Base-by-base conservation (phyloP, 805 yeast genomes). In the Ogataea salicorniae region DNA sequence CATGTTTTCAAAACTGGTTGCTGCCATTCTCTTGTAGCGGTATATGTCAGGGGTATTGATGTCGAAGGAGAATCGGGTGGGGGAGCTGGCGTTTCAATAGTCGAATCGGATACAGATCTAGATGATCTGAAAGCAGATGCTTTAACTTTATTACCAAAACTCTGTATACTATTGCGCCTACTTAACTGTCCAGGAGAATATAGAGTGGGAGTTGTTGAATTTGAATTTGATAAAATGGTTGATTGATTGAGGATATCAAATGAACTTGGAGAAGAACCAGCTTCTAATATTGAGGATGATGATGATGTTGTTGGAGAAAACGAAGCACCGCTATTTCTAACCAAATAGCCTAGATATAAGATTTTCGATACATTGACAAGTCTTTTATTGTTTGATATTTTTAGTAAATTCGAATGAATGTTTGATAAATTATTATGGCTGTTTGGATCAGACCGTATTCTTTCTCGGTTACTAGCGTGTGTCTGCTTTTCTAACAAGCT, bases 151-250 rank as follows among this genome's bases (percentile, higher is more conserved):
- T 33, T 39, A 14, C 41, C 26, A 23, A 39, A 39, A 17, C 23
- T 29, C 16, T 34, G 42, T 20, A 41, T 36, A 26, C 51, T 48
- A 34, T 44, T 45, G 17, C 26, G 46, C 8, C 53, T 23, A 16
- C 57, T 52, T 18, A 49, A 48, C 36, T 41, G 46, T 11, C 23
- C 35, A 7, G 59, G 59, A 18, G 59, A 55, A 31, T 49, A 55
- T 18, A 55, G 39, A 15, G 59, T 55, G 18, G 59, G 51, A 5
- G 53, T 47, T 20, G 46, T 39, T 16, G 46, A 44, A 29, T 16
- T 44, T 16, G 46, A 44, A 7, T 13, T n/a, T 20, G 46, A 43
- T 6, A 1, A 6, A 6, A 11, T 9, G 31, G 13, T 9, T 26
- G 31, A 9, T 9, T 26, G 11, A 26, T 26, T 26, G 13, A 26